These are phyloP conservation scores for Alloascoidea africana DNA, from an alignment of 805 yeast species.

Conservation along the genomic window DNA sequence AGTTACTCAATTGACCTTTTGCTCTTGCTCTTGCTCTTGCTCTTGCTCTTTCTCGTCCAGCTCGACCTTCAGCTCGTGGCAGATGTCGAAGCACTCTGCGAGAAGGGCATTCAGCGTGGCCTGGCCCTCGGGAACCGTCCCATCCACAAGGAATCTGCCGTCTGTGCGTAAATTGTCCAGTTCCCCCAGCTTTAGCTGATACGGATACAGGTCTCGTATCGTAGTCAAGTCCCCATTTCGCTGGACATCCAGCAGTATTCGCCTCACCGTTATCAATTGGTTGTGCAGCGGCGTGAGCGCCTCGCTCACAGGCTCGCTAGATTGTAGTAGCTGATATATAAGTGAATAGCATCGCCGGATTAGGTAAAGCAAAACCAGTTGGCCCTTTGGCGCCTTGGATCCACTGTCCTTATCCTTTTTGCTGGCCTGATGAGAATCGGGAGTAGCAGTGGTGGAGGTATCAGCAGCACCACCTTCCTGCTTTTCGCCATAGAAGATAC, in stretches of 20 bases:
- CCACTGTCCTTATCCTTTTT: conserved; percentile 11
- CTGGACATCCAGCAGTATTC: conserved; percentile 80
- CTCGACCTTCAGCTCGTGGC: conserved; percentile 81
- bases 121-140: conserved; percentile 92
- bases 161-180: conserved; percentile 77
- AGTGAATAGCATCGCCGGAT: conserved; percentile 84
- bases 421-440: conserved; percentile 9
- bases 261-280: conserved; percentile 80
- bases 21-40: too few species aligned
- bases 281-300: conserved; percentile 88
- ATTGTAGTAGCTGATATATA: conserved; percentile 76
- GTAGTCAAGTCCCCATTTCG: conserved; percentile 85
- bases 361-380: conserved; percentile 40
- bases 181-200: conserved; percentile 85
- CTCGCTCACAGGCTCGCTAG: conserved; percentile 92
- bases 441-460: conserved; percentile 9
- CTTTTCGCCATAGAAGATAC: conserved; percentile 27
- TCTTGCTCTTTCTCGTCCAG: conserved; percentile 58
- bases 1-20: too few species aligned
- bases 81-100: conserved; percentile 89
- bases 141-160: conserved; percentile 79
- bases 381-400: conserved; percentile 31
- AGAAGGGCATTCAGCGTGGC: conserved; percentile 84
- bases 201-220: conserved; percentile 85
- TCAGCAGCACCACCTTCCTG: conserved; percentile 11